Base-by-base conservation (phyloP, 169 alveolate genomes). In the Cryptosporidium bovis region DNA sequence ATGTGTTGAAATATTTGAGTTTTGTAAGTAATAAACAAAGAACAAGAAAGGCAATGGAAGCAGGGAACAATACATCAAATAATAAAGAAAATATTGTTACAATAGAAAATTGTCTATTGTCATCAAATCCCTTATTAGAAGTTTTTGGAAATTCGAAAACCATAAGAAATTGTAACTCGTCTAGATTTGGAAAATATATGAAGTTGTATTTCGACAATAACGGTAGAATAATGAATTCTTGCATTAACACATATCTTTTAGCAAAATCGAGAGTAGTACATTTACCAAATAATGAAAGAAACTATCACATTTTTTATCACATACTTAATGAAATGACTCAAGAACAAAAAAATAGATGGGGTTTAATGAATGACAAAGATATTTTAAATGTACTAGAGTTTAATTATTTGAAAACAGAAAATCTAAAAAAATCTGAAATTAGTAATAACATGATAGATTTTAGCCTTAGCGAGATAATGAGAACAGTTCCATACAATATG, bases 121-220 rank as follows among this genome's bases (percentile, higher is more conserved):
- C 87, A 24, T 77, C 99, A 62, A 98, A 97, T 92, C 99, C 99
- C 16, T 91, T 99, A 13, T 92, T 98, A 83, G 99, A 98, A 91
- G 98, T 99, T 33, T 98, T 99, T 90, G 99, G 99, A 24, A 98
- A 99, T 93, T 99, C 99, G 0, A 96, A 96, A 91, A 98, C 99
- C n/a, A 91, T 97, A 36, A 95, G 98, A 84, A 99, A 99, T 92
- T 96, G 96, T 92, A 99, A 99, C 92, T 94, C 99, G 24, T 93
- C 98, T 66, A 44, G 93, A 50, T 91, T 91, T 67, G 93, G 93
- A 40, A 91, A 91, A 66, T 91, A 91, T 84, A 85, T 83, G 83
- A 83, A 85, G 24, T 65, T 91, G 29, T 82, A 83, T 62, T 82
- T 82, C 50, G 60, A 51, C 53, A 66, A 40, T 1, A 50, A 46